Evolutionary conservation across 2,329 filamentous ascomycete genomes (phyloP), one percentile per base, ranked within the genome.

Genomic region (Plectosphaerella plurivora): DNA sequence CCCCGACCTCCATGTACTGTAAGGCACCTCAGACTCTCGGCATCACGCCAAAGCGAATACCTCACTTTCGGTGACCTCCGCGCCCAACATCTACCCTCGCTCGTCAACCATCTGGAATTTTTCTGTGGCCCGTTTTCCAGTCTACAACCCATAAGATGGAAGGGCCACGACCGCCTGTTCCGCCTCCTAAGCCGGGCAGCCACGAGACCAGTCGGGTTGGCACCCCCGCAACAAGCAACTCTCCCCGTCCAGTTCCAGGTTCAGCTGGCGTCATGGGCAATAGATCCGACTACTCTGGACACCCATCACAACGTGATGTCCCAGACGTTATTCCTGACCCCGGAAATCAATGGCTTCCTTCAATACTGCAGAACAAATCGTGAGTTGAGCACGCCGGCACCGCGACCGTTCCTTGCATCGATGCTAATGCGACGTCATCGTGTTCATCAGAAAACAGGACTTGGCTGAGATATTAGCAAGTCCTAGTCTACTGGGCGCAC

Each of bases 311-410:
- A 15, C 39, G 9, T 10, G 28, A 33, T 11, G 16, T 10, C 4
- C 15, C 69, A 39, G 67, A 72, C 15, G 63, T 67, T 2, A 70
- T 76, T 41, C 71, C 76, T 3, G 83, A 86, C 59, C 82, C 82
- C 0, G 83, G 85, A 18, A 83, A 88, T 50, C 81, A 85, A 57
- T 96, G 91, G 91, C 76, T 96, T 3, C 91, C 91, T 2, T 80
- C 82, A 55, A 73, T 84, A 12, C 73, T 97, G 2, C 82, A 88
- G 63, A 88, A 94, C 63, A 95, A 94, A 74, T 86, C 89, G 91
- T 95, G 74, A 58, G 82, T 73, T 55, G 15, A n/a, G 10, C 28
- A 33, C 28, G 8, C 28, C 28, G 11, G 9, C 28, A 33, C 11
- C 28, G 28, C 8, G 42, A 55, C 36, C 63, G 68, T 61, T 56